Base-by-base conservation (phyloP, 495 filamentous ascomycete species). In the Neurospora sp. region DNA sequence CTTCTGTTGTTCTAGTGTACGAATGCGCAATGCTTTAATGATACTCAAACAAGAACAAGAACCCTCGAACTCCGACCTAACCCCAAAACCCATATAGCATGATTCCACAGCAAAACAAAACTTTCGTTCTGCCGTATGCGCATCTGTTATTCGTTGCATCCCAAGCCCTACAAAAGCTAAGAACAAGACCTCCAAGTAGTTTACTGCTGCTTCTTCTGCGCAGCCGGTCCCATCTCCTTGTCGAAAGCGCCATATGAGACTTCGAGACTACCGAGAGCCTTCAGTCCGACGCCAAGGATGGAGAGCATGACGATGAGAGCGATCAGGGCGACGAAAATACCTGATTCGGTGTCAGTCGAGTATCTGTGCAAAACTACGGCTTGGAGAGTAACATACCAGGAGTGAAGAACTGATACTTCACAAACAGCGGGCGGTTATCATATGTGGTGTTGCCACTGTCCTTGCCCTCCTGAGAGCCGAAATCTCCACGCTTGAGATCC, bases 231-330 rank as follows among this genome's bases (percentile, higher is more conserved):
- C 83, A 93, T 97, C 80, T 98, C 95, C 86, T 96, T 97, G 78
- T 96, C 94, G 80, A 99, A 99, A 1, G 96, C 94, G 69, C 90
- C 92, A 82, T 98, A 98, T 10, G 92, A 89, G 14, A 98, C 92
- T 80, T 97, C 84, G 44, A 99, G 84, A 73, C 94, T 94, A 7
- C 87, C 82, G 8, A 99, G 82, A 27, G 92, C 93, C 71, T 78
- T 87, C 69, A 98, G 83, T 35, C 89, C 96, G 69, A 93, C 89
- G 77, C 90, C 90, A 20, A 97, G 81, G 74, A 98, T 93, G 27
- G 86, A 81, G 44, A 97, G 77, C 61, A 96, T 86, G 42, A 97
- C 76, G 37, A 94, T 45, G 2, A 83, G 68, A 4, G 77, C 76
- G 39, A 94, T 77, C 31, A 97, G 80, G 16, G 89, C 89, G 89